Conservation (phyloP, 2,329 filamentous ascomycete genomes). For the Botrytis porri region DNA sequence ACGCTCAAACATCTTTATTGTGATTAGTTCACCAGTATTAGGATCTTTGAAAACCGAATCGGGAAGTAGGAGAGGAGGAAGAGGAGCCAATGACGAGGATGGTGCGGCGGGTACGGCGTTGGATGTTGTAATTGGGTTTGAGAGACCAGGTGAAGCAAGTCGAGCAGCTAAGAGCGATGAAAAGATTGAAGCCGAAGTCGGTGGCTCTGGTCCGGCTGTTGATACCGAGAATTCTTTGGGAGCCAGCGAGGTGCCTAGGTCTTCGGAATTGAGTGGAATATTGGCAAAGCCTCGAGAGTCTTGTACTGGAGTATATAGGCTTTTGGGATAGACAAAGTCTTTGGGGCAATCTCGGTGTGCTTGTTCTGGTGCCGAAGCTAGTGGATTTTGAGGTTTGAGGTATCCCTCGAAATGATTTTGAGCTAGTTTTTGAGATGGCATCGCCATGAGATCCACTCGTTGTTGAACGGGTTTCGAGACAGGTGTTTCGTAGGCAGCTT, state of each 20-base stretch:
- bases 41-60: not conserved
- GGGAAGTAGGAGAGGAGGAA: not conserved
- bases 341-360: not conserved
- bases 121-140: not conserved
- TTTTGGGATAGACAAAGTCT: not conserved
- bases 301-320: not conserved
- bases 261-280: no score
- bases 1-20: slow-evolving; percentile 7
- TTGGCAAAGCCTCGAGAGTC: not conserved
- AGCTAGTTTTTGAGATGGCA: not conserved
- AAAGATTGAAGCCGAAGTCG: not conserved
- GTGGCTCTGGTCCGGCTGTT: not conserved
- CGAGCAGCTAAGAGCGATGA: not conserved
- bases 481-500: not conserved
- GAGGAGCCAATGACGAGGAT: not conserved
- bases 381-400: not conserved
- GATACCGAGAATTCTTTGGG: not conserved
- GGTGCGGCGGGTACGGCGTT: not conserved
- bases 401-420: not conserved
- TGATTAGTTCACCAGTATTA: not conserved
- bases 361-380: not conserved
- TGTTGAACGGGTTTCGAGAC: not conserved
- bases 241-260: not conserved
- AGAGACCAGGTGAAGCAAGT: not conserved
- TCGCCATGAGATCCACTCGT: not conserved